phyloP scores from a whole-genome alignment of 345 rosid genomes.

The Syzygium aromaticum region DNA sequence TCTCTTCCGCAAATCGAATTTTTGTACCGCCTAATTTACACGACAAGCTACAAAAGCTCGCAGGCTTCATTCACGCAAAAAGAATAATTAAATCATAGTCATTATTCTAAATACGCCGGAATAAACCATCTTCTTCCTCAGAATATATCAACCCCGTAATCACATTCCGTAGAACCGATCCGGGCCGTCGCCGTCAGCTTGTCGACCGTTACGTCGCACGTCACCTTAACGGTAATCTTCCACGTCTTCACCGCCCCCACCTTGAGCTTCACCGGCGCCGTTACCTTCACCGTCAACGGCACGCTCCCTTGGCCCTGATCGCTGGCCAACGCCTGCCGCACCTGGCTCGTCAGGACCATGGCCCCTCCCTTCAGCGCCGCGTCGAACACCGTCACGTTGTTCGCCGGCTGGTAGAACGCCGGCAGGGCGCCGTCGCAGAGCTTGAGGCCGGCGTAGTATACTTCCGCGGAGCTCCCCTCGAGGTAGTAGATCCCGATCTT shows the following conservation, averaged over 20 bases:
- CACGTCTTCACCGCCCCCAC: slow-evolving; percentile 69
- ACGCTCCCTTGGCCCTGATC: slow-evolving; percentile 24
- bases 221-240: slow-evolving; percentile 49
- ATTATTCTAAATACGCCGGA: neutral
- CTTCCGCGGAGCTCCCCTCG: slow-evolving; percentile 34
- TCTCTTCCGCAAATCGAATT: neutral
- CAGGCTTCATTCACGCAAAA: neutral
- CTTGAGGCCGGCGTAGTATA: slow-evolving; percentile 26
- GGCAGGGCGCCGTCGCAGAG: slow-evolving; percentile 48
- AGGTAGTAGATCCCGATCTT: slow-evolving; percentile 63
- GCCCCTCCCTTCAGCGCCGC: slow-evolving; percentile 35
- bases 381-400: slow-evolving; percentile 51
- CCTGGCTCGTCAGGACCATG: slow-evolving; percentile 28
- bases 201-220: slow-evolving; percentile 67
- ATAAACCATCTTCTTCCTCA: slow-evolving; percentile 3
- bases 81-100: neutral
- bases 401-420: slow-evolving; percentile 54
- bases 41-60: neutral
- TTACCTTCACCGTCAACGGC: slow-evolving; percentile 47
- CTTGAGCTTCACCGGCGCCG: slow-evolving; percentile 61
- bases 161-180: slow-evolving; percentile 43
- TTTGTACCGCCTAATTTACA: neutral
- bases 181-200: slow-evolving; percentile 47
- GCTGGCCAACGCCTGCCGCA: slow-evolving; percentile 14
- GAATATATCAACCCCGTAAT: slow-evolving; percentile 55